Base-by-base conservation (phyloP, 495 filamentous ascomycete species). In the Trichoderma reesei region DNA sequence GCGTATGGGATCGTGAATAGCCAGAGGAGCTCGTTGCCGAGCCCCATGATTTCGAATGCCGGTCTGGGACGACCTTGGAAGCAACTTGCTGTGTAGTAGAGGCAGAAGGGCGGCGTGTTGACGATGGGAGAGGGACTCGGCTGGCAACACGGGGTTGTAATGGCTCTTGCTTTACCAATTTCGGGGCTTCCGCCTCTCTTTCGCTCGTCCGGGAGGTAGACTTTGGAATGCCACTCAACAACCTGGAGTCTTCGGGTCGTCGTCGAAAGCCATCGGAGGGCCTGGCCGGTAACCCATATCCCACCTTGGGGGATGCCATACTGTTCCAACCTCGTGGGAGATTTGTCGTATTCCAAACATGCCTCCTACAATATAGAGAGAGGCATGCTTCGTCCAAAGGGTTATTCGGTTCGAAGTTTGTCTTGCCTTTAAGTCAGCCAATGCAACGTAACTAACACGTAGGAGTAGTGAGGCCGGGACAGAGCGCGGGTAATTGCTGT, bases 231-330 rank as follows among this genome's bases (percentile, higher is more conserved):
- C 38, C 36, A 41, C 48, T 39, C 20, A 14, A 10, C 46, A 56
- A 64, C 48, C 38, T 59, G 61, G 42, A 62, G 62, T 46, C 67
- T 68, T 66, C 59, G 61, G 65, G 37, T 41, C 68, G 66, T 62
- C 68, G 13, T 39, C 68, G 64, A 26, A 61, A 44, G 33, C 64
- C 60, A 11, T 73, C 71, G 26, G 60, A 64, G 60, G 67, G 67
- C 64, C 69, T 59, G 41, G 60, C 68, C 8, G 68, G 71, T 18
- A 69, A 67, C 36, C 71, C 69, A 59, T 67, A 71, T 36, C 70
- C 69, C 48, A 68, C 64, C 51, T 67, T 69, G 66, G 69, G 67
- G 65, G 69, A 70, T 67, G 71, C 69, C 71, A 73, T 73, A 64
- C 37, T 70, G 56, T 61, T 64, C 61, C 64, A 64, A 63, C 39